A percentile compares a stretch with the other conserved stretches of the same genome.
These are phyloP conservation scores for Aspergillus novofumigatus DNA, from an alignment of 2,329 filamentous ascomycete species.

Conservation along the genomic window DNA sequence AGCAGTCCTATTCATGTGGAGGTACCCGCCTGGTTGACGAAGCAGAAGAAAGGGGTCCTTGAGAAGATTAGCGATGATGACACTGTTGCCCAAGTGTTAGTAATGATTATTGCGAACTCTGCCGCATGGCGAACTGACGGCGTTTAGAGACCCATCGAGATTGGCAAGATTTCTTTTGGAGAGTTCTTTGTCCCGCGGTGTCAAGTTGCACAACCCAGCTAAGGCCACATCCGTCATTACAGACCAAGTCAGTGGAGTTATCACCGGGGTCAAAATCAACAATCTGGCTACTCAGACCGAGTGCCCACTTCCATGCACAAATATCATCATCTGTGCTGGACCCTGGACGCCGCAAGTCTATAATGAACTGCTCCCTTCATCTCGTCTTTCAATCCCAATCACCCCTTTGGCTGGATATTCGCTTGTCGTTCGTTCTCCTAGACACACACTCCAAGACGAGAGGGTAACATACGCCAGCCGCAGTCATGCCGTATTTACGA, in stretches of 20 bases:
- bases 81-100: constrained; percentile 62
- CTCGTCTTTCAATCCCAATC: constrained; percentile 53
- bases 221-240: constrained; percentile 50
- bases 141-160: constrained; percentile 57
- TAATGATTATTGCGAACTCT: constrained; percentile 9
- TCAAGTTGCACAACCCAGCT: constrained; percentile 63
- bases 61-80: constrained; percentile 60
- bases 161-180: constrained; percentile 64
- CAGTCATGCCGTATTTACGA: constrained; percentile 68
- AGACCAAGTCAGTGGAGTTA: constrained; percentile 44
- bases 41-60: constrained; percentile 51
- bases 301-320: constrained; percentile 54
- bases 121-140: not conserved
- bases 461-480: constrained; percentile 36
- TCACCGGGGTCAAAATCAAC: constrained; percentile 52
- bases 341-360: constrained; percentile 70
- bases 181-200: constrained; percentile 55
- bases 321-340: constrained; percentile 64
- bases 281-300: constrained; percentile 30
- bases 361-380: constrained; percentile 57
- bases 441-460: constrained; percentile 33
- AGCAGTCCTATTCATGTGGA: constrained; percentile 31
- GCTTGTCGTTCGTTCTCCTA: constrained; percentile 60
- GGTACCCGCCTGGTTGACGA: constrained; percentile 57
- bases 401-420: constrained; percentile 67